Evolutionary conservation across 2,329 filamentous ascomycete species (phyloP), one percentile per base, ranked within the genome.

Genomic region (Diaporthe citrichinensis): DNA sequence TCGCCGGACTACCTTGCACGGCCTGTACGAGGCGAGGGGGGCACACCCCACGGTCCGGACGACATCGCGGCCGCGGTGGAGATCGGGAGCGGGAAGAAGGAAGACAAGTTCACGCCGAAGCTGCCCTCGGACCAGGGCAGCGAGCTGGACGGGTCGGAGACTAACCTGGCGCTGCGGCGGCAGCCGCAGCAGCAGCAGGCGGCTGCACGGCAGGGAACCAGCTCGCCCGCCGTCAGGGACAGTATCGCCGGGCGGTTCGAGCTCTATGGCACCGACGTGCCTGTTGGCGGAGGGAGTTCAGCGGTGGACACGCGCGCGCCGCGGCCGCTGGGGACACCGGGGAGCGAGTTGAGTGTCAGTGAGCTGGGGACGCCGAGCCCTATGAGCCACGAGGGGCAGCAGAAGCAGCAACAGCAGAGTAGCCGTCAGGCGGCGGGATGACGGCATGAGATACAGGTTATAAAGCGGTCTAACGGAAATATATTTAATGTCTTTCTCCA

Each of bases 21-120:
- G 75, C 8, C 69, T 84, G 46, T 85, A 85, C 0, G 87, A 89
- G 31, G 86, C 87, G 3, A 72, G 84, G 58, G 71, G 34, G 46
- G 31, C 80, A 81, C 44, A 59, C 88, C 90, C 10, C 82, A 88
- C 17, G 83, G 82, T 20, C 89, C 89, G 5, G 85, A 83, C 14
- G 88, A 90, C 78, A 89, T 90, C 55, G 81, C 85, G 0, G 84
- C 83, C 28, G 86, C 90, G 5, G 88, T 91, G 4, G 90, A 92
- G 83, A 89, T 92, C 17, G 89, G 87, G 76, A 86, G 86, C 61
- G 77, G 68, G 65, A 73, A 69, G 74, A 61, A 75, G 77, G 46
- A 62, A 0, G 53, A 23, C 36, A 28, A 28, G 68, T 28, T 28
- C 62, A 31, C 49, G 44, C n/a, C 12, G 41, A 25, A 31, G 44